Evolutionary conservation across 2,329 filamentous ascomycete species (phyloP), one percentile per base, ranked within the genome.

Genomic region (Falciphora oryzae): DNA sequence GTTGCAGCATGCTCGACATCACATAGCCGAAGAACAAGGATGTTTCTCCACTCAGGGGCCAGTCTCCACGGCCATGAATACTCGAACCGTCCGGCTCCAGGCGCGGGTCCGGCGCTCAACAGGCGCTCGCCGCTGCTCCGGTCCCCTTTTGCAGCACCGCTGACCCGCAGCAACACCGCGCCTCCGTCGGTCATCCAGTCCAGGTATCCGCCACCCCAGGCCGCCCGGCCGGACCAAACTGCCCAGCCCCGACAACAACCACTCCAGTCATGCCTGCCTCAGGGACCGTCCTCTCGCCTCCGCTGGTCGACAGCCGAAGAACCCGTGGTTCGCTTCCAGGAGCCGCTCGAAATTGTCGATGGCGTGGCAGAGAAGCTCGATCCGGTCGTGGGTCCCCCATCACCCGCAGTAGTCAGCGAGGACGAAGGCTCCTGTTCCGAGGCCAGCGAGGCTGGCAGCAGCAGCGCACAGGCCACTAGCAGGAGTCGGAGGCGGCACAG

Each of bases 61-160:
- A 82, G 83, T 74, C 77, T 87, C 27, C 84, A 87, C 71, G 84
- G 84, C 72, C 84, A 86, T 71, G 83, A 86, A 71, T 86, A 83
- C 69, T 85, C 83, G 35, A 73, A 74, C 65, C 74, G 75, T 59
- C 70, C 74, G 64, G 65, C 73, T 29, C 69, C 74, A 35, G 71
- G 72, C 56, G 68, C 74, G 64, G 74, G 73, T 67, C 73, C 74
- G 57, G 70, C 72, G 29, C 72, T 70, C 57, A 71, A 69, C 66
- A 68, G 72, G 67, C 77, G 76, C 57, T 72, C 76, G n/a, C 74
- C 77, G 14, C 75, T 81, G 7, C 68, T 83, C 50, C 76, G 77
- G 63, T 79, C 80, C 6, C 74, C 80, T 38, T 72, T 81, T 57
- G 72, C 76, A 63, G 73, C 74, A 5, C 71, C 73, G 58, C 74